Base-by-base conservation (phyloP, 2,329 filamentous ascomycete genomes). In the Xylariales sp. region DNA sequence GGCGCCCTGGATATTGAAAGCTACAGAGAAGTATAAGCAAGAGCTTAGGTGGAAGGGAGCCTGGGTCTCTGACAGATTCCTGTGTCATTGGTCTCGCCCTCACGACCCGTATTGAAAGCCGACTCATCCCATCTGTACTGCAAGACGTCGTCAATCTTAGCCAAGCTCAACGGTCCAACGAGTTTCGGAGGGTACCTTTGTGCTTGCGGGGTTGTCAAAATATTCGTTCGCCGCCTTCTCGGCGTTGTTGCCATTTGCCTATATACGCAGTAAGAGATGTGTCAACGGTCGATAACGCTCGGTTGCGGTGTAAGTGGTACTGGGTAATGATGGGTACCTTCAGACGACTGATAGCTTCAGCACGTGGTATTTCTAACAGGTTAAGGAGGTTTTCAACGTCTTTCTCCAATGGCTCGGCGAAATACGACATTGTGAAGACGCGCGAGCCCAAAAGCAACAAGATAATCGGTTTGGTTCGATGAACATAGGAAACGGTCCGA, bases 121-220 rank as follows among this genome's bases (percentile, higher is more conserved):
- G 75, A 78, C 61, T 90, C 87, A 67, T 89, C 83, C 87, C 87
- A 90, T 34, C 77, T 78, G 70, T 88, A 87, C 75, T 85, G 67
- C 34, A 60, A 28, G 62, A 67, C 61, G 41, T 71, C 60, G 65
- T 74, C 60, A 68, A 73, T 30, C 50, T 18, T 50, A 30, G 5
- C 36, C 18, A 48, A 8, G 23, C 50, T 18, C 10, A 59, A 36
- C 23, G 5, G n/a, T 50, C 39, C 30, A 36, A 41, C 23, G n/a
- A 48, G 16, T 39, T 57, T 30, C 18, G 10, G 16, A 48, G 36
- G 63, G 49, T 75, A 83, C 82, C 77, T 83, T 83, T n/a, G 70
- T 74, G 55, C 72, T 75, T 14, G 78, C 76, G 3, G 82, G 71
- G 56, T 84, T 79, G 69, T 89, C 85, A 59, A 84, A 86, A 71